Evolutionary conservation across 2,329 filamentous ascomycete species (phyloP).

Genomic region (Colletotrichum sp.): DNA sequence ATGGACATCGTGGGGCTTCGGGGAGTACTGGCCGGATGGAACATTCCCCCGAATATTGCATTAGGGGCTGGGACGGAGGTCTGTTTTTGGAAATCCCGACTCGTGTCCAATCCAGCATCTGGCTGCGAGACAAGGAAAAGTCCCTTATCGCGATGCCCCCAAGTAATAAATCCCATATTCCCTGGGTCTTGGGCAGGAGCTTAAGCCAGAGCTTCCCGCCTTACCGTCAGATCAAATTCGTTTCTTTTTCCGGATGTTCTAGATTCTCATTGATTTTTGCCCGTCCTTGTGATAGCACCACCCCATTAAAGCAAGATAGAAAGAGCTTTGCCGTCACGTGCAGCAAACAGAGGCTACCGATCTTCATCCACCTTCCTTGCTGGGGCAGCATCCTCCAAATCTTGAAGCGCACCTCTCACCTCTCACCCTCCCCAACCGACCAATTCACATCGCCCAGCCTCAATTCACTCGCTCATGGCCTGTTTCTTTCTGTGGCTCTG

Average conservation of each 20-base stretch:
- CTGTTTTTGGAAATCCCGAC: neutral
- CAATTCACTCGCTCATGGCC: neutral
- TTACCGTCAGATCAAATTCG: neutral
- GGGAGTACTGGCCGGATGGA: neutral
- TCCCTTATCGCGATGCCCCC: neutral
- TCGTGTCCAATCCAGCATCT: neutral
- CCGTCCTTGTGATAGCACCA: neutral
- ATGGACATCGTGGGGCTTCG: neutral
- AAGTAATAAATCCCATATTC: neutral
- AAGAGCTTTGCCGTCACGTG: conserved; percentile 6
- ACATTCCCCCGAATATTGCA: conserved; percentile 7
- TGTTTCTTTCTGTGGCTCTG: neutral
- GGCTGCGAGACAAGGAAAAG: neutral
- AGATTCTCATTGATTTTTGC: neutral
- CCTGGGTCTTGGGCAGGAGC: neutral
- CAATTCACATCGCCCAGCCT: neutral
- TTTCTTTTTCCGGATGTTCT: neutral
- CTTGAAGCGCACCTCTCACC: neutral
- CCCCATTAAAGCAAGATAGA: neutral
- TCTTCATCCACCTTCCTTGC: conserved; percentile 16
- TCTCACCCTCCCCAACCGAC: neutral
- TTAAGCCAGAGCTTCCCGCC: neutral
- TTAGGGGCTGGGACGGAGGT: neutral
- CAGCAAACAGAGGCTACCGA: neutral
- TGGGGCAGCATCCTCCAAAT: neutral